Evolutionary conservation across 2,329 filamentous ascomycete species (phyloP), one percentile per base, ranked within the genome.

Genomic region (Sclerotinia trifoliorum): DNA sequence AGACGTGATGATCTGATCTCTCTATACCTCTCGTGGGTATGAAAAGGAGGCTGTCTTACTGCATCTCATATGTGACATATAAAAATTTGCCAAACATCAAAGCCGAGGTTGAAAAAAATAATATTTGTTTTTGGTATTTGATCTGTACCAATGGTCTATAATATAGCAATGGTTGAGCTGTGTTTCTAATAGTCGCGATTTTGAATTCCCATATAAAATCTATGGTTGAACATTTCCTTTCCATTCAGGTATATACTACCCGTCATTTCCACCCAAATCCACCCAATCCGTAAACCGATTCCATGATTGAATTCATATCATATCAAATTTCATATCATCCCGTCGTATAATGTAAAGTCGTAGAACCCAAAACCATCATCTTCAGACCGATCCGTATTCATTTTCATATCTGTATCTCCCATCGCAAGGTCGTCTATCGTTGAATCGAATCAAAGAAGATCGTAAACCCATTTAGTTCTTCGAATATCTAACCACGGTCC

Each of bases 401-500:
- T 49, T 49, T 19, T 21, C 44, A 39, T 24, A 35, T 35, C 32
- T 5, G 6, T n/a, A 39, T 11, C 32, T 44, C 35, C 49, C 58
- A 49, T 62, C 29, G 13, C 6, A 19, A 49, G 49, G 2, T n/a
- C 19, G 11, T 62, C 29, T 17, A 24, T 49, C 44, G 21, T 49
- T 17, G 8, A 26, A 52, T 24, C 10, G 29, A 39, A 8, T 42
- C n/a, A 29, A 42, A 26, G 5, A 64, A 35, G 35, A 19, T 19
- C 44, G 26, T 24, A 24, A 13, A 11, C n/a, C 46, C n/a, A 3
- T 61, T 42, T 70, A 62, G 26, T 62, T 24, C 44, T 49, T 62
- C 1, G 58, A 49, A 49, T 49, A 71, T 32, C 67, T 69, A 58
- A 77, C 60, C 26, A 74, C 71, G 49, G 75, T 73, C 68, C 72